Evolutionary conservation across 805 yeast species (phyloP).

Genomic region (Wickerhamomyces hampshirensis): DNA sequence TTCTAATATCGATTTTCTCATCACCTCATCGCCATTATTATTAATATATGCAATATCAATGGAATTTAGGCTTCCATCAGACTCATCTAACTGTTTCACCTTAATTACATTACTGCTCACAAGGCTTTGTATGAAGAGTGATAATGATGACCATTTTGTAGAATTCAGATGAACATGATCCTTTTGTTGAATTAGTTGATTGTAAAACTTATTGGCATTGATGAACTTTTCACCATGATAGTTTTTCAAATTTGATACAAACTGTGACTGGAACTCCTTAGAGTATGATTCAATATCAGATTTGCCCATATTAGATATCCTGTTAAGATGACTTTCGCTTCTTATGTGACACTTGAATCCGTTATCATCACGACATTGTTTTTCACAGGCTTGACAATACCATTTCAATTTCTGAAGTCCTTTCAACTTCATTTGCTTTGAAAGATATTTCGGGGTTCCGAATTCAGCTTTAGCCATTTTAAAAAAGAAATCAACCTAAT

Average conservation of each 20-base stretch:
- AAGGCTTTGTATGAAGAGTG: conserved; percentile 61
- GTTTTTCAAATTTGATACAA: conserved; percentile 53
- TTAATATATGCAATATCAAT: conserved; percentile 50
- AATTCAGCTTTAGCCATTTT: conserved; percentile 53
- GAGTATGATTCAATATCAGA: conserved; percentile 57
- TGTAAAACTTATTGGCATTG: conserved; percentile 82
- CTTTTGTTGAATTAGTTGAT: conserved; percentile 78
- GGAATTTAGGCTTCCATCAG: conserved; percentile 32
- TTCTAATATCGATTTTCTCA: conserved; percentile 33
- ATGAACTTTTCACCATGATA: conserved; percentile 80
- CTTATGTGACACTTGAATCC: conserved; percentile 89
- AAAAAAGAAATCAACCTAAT: neutral
- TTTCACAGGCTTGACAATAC: conserved; percentile 88
- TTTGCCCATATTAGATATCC: conserved; percentile 43
- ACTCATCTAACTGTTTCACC: conserved; percentile 35
- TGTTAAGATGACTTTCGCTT: conserved; percentile 71
- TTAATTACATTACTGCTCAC: conserved; percentile 51
- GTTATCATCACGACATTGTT: conserved; percentile 94
- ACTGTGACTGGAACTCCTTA: conserved; percentile 53
- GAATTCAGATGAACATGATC: conserved; percentile 90
- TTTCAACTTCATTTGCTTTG: conserved; percentile 71
- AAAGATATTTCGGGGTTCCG: conserved; percentile 64
- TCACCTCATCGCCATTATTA: conserved; percentile 43
- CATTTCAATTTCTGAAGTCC: conserved; percentile 84
- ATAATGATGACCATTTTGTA: conserved; percentile 70